Evolutionary conservation across 2,329 filamentous ascomycete genomes (phyloP).

Genomic region (Tolypocladium album): DNA sequence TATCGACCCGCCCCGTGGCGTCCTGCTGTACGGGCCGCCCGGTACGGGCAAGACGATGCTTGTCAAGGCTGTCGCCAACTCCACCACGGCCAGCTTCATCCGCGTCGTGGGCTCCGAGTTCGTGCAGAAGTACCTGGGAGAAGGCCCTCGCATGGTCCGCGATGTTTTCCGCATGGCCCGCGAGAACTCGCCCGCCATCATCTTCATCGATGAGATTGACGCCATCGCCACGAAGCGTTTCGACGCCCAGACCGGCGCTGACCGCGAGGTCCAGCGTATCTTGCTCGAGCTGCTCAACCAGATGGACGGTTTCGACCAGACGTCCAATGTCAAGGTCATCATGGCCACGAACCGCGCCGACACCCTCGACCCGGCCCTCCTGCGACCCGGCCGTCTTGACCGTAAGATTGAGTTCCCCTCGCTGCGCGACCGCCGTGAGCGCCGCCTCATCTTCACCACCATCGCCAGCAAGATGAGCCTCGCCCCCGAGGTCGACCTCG

Average conservation of each 20-base stretch:
- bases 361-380: slow-evolving; percentile 86
- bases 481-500: slow-evolving; percentile 90
- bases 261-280: slow-evolving; percentile 97
- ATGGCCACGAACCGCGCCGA: slow-evolving; percentile 99
- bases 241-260: slow-evolving; percentile 94
- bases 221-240: slow-evolving; percentile 99
- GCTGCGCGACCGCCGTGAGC: slow-evolving; percentile 84
- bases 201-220: slow-evolving; percentile 99
- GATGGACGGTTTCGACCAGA: slow-evolving; percentile 99
- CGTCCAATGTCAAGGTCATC: slow-evolving; percentile 98
- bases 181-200: slow-evolving; percentile 96
- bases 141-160: slow-evolving; percentile 96
- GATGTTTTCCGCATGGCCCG: slow-evolving; percentile 99
- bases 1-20: slow-evolving; percentile 94
- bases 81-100: slow-evolving; percentile 96
- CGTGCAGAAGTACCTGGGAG: slow-evolving; percentile 96
- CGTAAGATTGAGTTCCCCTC: slow-evolving; percentile 99
- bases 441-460: slow-evolving; percentile 93
- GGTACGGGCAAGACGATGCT: slow-evolving; percentile 96
- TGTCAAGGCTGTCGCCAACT: slow-evolving; percentile 97
- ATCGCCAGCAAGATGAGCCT: slow-evolving; percentile 96
- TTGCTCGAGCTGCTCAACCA: slow-evolving; percentile 95
- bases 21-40: slow-evolving; percentile 89
- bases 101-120: slow-evolving; percentile 97
- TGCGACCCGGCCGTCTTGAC: slow-evolving; percentile 90